phyloP scores from a whole-genome alignment of 78 protist genomes.

The Dictyostelium brefeldianum region DNA sequence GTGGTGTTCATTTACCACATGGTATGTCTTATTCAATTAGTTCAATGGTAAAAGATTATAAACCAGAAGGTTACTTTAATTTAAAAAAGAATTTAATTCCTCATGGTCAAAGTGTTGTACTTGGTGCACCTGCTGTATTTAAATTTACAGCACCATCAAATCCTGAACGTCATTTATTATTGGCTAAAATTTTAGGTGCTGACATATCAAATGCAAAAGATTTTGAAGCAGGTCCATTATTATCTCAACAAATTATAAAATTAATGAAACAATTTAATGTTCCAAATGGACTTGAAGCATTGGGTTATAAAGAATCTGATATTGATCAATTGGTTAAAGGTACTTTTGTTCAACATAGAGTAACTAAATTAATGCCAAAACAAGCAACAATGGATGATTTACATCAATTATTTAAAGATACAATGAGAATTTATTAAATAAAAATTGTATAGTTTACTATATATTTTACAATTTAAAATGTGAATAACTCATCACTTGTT shows the following conservation, averaged over 20 bases:
- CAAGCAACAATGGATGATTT: slow-evolving; percentile 44
- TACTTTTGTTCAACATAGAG: slow-evolving; percentile 80
- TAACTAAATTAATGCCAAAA: slow-evolving; percentile 69
- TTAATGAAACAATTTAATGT: slow-evolving; percentile 25
- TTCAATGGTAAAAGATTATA: slow-evolving; percentile 27
- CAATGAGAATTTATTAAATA: slow-evolving; percentile 44
- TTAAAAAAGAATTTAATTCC: slow-evolving; percentile 28
- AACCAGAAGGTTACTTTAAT: slow-evolving; percentile 38
- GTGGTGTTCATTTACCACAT: slow-evolving; percentile 81
- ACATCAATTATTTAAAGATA: slow-evolving; percentile 24
- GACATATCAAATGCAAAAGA: slow-evolving; percentile 24
- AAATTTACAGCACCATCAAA: slow-evolving; percentile 50
- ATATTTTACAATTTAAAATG: too few relatives aligned
- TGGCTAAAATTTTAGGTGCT: slow-evolving; percentile 41
- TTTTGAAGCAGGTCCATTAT: slow-evolving; percentile 5
- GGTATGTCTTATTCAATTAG: slow-evolving; percentile 61
- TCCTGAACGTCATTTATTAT: slow-evolving; percentile 15
- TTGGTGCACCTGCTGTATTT: slow-evolving; percentile 83
- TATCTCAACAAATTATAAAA: slow-evolving; percentile 39
- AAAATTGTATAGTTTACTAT: too few relatives aligned
- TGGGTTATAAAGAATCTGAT: slow-evolving; percentile 49
- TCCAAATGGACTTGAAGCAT: slow-evolving; percentile 58
- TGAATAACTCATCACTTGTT: too few relatives aligned
- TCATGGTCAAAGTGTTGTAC: slow-evolving; percentile 61
- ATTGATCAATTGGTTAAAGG: slow-evolving; percentile 71